phyloP scores from a whole-genome alignment of 2,329 filamentous ascomycete genomes.

The Colletotrichum sp. region DNA sequence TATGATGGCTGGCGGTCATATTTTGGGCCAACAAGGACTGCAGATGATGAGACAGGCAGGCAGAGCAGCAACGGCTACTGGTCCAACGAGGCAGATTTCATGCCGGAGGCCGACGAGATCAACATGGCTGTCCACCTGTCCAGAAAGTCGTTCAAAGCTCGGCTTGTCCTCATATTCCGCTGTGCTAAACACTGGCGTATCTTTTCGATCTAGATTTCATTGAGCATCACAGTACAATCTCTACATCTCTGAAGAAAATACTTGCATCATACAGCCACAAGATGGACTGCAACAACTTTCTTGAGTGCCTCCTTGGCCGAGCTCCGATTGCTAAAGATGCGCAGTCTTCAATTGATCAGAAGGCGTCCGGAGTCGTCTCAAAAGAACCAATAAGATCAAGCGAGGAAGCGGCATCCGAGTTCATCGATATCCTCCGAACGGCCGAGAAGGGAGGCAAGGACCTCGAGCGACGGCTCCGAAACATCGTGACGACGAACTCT shows the following conservation, averaged over 20 bases:
- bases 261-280: fast-evolving
- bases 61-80: not conserved
- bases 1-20: not conserved
- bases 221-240: not conserved
- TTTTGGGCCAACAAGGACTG: not conserved
- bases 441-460: not conserved
- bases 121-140: not conserved
- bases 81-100: not conserved
- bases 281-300: not conserved
- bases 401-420: not conserved
- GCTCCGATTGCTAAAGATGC: not conserved
- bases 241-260: not conserved
- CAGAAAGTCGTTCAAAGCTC: not conserved
- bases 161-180: not conserved
- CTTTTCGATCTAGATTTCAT: not conserved
- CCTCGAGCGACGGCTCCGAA: not conserved
- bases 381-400: not conserved
- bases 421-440: not conserved
- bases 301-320: not conserved
- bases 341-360: not conserved
- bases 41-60: not conserved
- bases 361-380: not conserved
- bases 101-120: not conserved
- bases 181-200: not conserved
- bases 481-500: not conserved